Evolutionary conservation across 768 basidiomycete genomes (phyloP).

Genomic region (Pleurotus ostreatus): DNA sequence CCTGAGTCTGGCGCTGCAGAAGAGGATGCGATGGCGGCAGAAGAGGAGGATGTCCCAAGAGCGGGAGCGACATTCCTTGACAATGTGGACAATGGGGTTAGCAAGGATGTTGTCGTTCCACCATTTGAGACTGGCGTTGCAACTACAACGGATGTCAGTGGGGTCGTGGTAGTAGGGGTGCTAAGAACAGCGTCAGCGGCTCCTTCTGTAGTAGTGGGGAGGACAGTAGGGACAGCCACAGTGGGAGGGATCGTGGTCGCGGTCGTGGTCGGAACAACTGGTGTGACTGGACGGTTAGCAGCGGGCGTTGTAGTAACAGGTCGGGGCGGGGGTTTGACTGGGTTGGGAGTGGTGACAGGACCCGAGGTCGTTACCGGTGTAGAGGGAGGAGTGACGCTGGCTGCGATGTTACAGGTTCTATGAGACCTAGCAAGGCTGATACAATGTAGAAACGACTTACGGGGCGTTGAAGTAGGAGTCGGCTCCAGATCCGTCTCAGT

Average conservation of each 20-base stretch:
- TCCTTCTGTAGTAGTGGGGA: background rate
- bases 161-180: background rate
- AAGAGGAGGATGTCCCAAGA: background rate
- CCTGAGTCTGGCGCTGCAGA: slow-evolving; percentile 12
- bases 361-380: background rate
- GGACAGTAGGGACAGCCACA: background rate
- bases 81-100: background rate
- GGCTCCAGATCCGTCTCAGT: too few species aligned
- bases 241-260: background rate
- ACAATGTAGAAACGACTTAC: too few species aligned
- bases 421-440: too few species aligned
- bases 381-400: background rate
- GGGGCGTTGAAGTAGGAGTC: too few species aligned
- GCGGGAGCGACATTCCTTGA: slow-evolving; percentile 1
- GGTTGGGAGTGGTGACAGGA: background rate
- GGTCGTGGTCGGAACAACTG: background rate
- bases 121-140: background rate
- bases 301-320: background rate
- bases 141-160: background rate
- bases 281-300: background rate
- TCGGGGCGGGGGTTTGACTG: background rate
- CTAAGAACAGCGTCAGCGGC: background rate
- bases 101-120: background rate
- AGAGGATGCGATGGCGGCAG: slow-evolving; percentile 9
- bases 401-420: background rate